A percentile compares a stretch with the other conserved stretches of the same genome.
phyloP scores from a whole-genome alignment of 805 yeast genomes.

The Scheffersomyces amazonensis region DNA sequence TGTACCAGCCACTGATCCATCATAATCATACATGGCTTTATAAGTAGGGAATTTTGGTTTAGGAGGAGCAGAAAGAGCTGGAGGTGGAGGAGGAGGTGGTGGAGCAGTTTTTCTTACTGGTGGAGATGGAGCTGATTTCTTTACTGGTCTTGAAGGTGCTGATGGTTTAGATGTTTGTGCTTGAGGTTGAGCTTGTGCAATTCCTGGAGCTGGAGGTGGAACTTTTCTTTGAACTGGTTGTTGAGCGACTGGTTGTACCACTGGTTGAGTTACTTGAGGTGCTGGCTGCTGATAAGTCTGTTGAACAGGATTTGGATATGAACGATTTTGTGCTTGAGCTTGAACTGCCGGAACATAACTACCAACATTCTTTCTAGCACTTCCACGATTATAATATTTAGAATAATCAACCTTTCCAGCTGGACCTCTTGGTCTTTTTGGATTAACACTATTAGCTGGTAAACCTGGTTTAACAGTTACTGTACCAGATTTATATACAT shows the following conservation, averaged over 20 bases:
- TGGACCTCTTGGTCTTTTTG: slow-evolving; percentile 68
- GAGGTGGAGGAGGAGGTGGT: slow-evolving; percentile 53
- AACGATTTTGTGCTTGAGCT: not conserved
- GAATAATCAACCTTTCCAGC: slow-evolving; percentile 38
- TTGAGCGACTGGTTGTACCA: slow-evolving; percentile 7
- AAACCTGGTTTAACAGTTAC: slow-evolving; percentile 79
- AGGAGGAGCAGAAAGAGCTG: slow-evolving; percentile 56
- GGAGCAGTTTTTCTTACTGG: slow-evolving; percentile 46
- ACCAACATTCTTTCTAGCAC: slow-evolving; percentile 7
- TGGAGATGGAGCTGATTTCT: slow-evolving; percentile 56
- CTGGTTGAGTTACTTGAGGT: slow-evolving; percentile 5
- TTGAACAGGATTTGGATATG: not conserved
- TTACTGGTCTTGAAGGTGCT: slow-evolving; percentile 23
- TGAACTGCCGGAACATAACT: slow-evolving; percentile 10
- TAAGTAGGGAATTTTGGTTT: slow-evolving; percentile 72
- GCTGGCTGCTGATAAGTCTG: slow-evolving; percentile 6
- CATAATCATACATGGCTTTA: slow-evolving; percentile 84
- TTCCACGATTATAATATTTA: slow-evolving; percentile 38
- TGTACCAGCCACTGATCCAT: slow-evolving; percentile 80
- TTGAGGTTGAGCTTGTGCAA: slow-evolving; percentile 3
- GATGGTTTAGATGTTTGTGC: slow-evolving; percentile 10
- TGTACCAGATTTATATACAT: slow-evolving; percentile 82
- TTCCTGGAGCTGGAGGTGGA: slow-evolving; percentile 12
- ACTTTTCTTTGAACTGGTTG: slow-evolving; percentile 9
- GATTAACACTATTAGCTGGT: slow-evolving; percentile 69